Percentiles rank a stretch among this genome's conserved stretches.
These are phyloP conservation scores for Flaveria trinervia DNA, from an alignment of 129 eudicot species.

Conservation along the genomic window DNA sequence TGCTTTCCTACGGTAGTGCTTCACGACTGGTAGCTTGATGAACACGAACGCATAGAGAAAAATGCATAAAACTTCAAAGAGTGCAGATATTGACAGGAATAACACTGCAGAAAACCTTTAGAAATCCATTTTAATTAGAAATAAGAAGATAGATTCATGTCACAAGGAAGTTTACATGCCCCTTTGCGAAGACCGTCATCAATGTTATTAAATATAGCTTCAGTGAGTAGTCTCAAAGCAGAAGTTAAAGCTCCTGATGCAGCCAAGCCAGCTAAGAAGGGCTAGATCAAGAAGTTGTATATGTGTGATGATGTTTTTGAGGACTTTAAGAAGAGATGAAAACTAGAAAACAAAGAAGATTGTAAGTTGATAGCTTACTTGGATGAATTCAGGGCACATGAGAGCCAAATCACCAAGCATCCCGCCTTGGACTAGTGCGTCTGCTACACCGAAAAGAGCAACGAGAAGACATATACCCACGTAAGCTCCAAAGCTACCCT, in stretches of 20 bases:
- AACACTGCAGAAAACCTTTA: slow-evolving; percentile 52
- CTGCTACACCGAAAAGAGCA: slow-evolving; percentile 69
- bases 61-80: slow-evolving; percentile 61
- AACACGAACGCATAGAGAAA: slow-evolving; percentile 60
- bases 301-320: background rate
- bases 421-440: slow-evolving; percentile 80
- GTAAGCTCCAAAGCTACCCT: slow-evolving; percentile 57
- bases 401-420: slow-evolving; percentile 80
- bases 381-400: slow-evolving; percentile 78
- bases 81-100: slow-evolving; percentile 59
- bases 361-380: slow-evolving; percentile 33
- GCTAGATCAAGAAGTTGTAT: slow-evolving; percentile 38
- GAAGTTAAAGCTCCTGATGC: slow-evolving; percentile 80
- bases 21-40: slow-evolving; percentile 63
- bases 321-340: background rate
- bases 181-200: slow-evolving; percentile 69
- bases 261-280: slow-evolving; percentile 70
- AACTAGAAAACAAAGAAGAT: background rate
- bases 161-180: slow-evolving; percentile 37
- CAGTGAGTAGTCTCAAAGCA: slow-evolving; percentile 65
- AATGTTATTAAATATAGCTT: slow-evolving; percentile 62
- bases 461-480: slow-evolving; percentile 54
- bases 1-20: slow-evolving; percentile 62
- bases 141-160: background rate
- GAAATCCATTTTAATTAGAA: background rate